phyloP scores from a whole-genome alignment of 2,329 filamentous ascomycete species.

The Xylaria hypoxylon region DNA sequence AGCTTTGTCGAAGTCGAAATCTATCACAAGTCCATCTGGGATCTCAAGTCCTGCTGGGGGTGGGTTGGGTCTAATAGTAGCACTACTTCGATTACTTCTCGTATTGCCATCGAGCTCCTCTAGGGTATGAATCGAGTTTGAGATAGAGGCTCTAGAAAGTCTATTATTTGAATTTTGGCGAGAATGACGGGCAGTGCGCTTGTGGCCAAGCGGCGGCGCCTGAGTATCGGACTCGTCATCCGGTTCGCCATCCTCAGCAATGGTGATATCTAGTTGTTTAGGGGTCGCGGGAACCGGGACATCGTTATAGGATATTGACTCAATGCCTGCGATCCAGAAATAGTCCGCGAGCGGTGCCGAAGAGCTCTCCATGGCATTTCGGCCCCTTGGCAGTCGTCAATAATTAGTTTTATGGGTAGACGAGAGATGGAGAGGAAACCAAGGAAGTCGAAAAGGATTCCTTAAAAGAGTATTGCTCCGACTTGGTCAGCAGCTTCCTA shows the following conservation, averaged over 20 bases:
- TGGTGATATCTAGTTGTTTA: slow-evolving; percentile 66
- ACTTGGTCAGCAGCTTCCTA: slow-evolving; percentile 16
- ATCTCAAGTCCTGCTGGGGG: slow-evolving; percentile 45
- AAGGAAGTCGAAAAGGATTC: slow-evolving; percentile 29
- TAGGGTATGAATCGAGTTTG: slow-evolving; percentile 64
- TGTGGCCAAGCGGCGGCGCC: slow-evolving; percentile 50
- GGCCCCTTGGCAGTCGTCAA: slow-evolving; percentile 41
- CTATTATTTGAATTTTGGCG: slow-evolving; percentile 70
- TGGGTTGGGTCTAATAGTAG: slow-evolving; percentile 67
- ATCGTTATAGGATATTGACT: slow-evolving; percentile 74
- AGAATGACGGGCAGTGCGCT: slow-evolving; percentile 65
- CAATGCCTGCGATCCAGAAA: slow-evolving; percentile 80
- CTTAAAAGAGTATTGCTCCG: slow-evolving; percentile 18
- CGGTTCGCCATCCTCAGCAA: slow-evolving; percentile 71
- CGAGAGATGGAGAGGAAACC: neutral
- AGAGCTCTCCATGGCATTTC: slow-evolving; percentile 67
- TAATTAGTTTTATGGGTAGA: slow-evolving; percentile 27
- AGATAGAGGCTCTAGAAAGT: slow-evolving; percentile 64
- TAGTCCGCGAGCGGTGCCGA: slow-evolving; percentile 77
- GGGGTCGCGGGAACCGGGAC: slow-evolving; percentile 54
- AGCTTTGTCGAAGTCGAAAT: slow-evolving; percentile 94
- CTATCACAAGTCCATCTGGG: slow-evolving; percentile 60
- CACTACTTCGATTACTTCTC: slow-evolving; percentile 73
- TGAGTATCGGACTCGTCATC: slow-evolving; percentile 56
- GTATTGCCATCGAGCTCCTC: slow-evolving; percentile 70